Evolutionary conservation across 169 alveolate species (phyloP), one percentile per base, ranked within the genome.

Genomic region (Plasmodium adleri): DNA sequence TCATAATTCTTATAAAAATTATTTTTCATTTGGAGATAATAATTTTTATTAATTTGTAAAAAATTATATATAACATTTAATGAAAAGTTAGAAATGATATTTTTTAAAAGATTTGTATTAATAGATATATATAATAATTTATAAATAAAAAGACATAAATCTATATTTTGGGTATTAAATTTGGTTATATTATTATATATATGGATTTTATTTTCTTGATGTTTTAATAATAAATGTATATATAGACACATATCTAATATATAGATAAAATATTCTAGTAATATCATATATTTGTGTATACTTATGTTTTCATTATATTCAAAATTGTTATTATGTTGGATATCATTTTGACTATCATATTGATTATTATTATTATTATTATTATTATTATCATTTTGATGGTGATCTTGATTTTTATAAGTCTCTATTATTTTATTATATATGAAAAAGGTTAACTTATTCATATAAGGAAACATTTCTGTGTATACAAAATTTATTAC

Each of bases 61-160:
- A 78, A 78, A 66, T 78, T 78, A 71, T 78, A 78, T 15, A 78
- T 52, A 13, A 78, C 3, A 17, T 78, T 78, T 39, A 78, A 58
- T 10, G 78, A 56, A 45, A 78, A 78, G 47, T 28, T 58, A 49
- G 89, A 78, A 28, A 78, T 66, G 50, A 64, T 78, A 66, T 78
- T 78, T 59, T 78, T 78, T 58, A 78, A 66, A n/a, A 76, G 15
- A 50, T 64, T 17, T 13, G 89, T 78, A 26, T 67, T 10, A 20
- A 78, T 26, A 10, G 89, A 78, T 28, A 59, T 63, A 54, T 64
- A 78, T 22, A 78, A 58, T 43, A 78, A 22, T 66, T 78, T 78
- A 59, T 78, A 78, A 22, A 78, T 15, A 70, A 64, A 78, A 20
- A 78, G 66, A 49, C 58, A 78, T 20, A 78, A 71, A 20, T 78